phyloP scores from a whole-genome alignment of 352 stramenopile genomes.

The Phytopythium kandeliae region DNA sequence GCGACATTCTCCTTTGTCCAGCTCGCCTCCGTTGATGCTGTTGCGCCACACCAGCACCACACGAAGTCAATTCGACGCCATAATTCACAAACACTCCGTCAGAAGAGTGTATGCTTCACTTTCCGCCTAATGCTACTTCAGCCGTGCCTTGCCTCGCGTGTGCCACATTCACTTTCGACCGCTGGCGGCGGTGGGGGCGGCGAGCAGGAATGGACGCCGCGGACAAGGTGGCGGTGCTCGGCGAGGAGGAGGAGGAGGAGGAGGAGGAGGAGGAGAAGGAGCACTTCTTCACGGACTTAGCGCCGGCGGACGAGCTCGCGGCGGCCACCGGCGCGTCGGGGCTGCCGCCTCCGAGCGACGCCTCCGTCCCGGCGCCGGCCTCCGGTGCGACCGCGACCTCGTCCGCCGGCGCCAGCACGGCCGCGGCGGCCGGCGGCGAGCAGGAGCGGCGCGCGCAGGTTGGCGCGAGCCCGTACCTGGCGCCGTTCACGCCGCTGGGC shows the following conservation, averaged over 20 bases:
- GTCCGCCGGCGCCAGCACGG: too few relatives aligned
- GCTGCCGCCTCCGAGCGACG: neutral
- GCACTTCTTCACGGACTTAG: constrained; percentile 25
- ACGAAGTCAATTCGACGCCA: too few relatives aligned
- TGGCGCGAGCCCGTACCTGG: constrained; percentile 53
- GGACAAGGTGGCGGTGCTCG: constrained; percentile 24
- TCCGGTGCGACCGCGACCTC: constrained; percentile 7
- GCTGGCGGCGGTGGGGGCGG: neutral
- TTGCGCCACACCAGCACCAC: too few relatives aligned
- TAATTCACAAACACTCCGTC: too few relatives aligned
- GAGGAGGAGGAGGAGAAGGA: constrained; percentile 28
- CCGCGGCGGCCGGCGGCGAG: constrained; percentile 14
- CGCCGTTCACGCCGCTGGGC: constrained; percentile 64
- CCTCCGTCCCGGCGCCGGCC: neutral
- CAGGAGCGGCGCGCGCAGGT: constrained; percentile 60
- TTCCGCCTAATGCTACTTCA: too few relatives aligned
- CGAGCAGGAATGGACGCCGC: constrained; percentile 18
- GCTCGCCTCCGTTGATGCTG: too few relatives aligned
- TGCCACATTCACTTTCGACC: too few relatives aligned
- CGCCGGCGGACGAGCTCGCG: constrained; percentile 1
- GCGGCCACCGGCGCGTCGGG: constrained; percentile 1
- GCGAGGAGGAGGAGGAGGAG: constrained; percentile 10
- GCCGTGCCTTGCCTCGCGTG: too few relatives aligned
- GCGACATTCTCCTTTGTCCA: too few relatives aligned
- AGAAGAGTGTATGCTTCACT: too few relatives aligned